Percentiles rank a stretch among this genome's conserved stretches.
phyloP scores from a whole-genome alignment of 129 eudicot species.

The Pittosporum tobira region DNA sequence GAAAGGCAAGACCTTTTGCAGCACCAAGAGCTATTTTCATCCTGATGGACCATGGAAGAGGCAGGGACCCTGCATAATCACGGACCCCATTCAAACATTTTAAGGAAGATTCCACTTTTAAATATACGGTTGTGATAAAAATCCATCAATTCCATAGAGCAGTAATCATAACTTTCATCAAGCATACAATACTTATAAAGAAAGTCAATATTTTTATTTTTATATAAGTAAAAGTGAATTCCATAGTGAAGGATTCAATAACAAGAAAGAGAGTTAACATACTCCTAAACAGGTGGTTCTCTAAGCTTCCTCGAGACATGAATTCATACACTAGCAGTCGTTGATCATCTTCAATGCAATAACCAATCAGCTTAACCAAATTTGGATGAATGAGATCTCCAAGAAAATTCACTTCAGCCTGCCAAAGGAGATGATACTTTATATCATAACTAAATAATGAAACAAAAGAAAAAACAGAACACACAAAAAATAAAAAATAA shows the following conservation, averaged over 20 bases:
- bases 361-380: constrained; percentile 86
- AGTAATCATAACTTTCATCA: not conserved
- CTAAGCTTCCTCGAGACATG: constrained; percentile 96
- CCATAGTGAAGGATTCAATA: not conserved
- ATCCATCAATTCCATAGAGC: not conserved
- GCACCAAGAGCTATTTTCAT: constrained; percentile 98
- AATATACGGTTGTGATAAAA: not conserved
- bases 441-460: not conserved
- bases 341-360: constrained; percentile 95
- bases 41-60: constrained; percentile 96
- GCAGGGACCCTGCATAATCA: constrained; percentile 79
- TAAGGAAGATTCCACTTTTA: too few relatives aligned
- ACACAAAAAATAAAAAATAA: not conserved
- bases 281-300: constrained; percentile 86
- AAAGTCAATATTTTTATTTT: too few relatives aligned
- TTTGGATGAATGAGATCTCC: constrained; percentile 85
- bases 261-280: constrained; percentile 20
- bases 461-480: not conserved
- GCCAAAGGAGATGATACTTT: constrained; percentile 16
- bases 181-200: not conserved
- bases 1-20: constrained; percentile 95
- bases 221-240: too few relatives aligned
- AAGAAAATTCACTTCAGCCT: constrained; percentile 89
- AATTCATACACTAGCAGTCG: constrained; percentile 82
- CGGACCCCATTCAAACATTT: too few relatives aligned